These are phyloP conservation scores for Aspergillus eucalypticola DNA, from an alignment of 2,329 filamentous ascomycete species.

Conservation along the genomic window DNA sequence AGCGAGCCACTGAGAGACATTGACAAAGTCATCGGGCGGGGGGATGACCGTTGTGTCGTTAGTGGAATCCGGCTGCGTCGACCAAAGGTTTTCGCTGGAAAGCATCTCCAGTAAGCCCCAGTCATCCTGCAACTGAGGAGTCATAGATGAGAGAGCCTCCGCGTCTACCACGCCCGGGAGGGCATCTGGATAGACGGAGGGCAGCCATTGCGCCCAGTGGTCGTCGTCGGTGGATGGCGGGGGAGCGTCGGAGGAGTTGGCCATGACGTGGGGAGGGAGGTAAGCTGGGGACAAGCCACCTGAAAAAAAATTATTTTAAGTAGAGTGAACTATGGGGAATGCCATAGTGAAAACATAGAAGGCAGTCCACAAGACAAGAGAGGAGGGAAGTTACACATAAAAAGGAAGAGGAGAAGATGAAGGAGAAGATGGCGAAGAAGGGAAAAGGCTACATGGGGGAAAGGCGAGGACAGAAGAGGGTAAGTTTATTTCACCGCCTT, in stretches of 20 bases:
- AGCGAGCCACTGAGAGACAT: conserved; percentile 39
- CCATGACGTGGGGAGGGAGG: background rate
- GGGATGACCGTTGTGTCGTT: background rate
- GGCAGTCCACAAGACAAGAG: background rate
- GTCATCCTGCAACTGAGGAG: background rate
- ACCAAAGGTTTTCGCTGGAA: background rate
- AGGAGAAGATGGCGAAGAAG: background rate
- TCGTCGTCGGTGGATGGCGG: background rate
- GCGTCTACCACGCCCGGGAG: background rate
- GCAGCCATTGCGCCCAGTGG: background rate
- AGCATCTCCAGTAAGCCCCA: background rate
- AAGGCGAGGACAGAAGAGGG: background rate
- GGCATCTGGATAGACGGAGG: background rate
- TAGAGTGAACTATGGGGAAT: background rate
- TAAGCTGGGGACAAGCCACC: background rate
- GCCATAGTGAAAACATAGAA: background rate
- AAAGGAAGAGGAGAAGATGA: background rate
- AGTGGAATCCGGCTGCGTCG: background rate
- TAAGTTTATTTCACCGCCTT: background rate
- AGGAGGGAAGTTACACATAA: background rate
- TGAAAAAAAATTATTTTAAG: background rate
- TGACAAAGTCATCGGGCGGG: conserved; percentile 13
- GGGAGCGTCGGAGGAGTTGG: background rate
- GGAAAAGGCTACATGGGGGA: background rate
- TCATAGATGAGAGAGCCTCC: background rate